Evolutionary conservation across 345 rosid genomes (phyloP), one percentile per base, ranked within the genome.

Genomic region (Abelmoschus esculentus): DNA sequence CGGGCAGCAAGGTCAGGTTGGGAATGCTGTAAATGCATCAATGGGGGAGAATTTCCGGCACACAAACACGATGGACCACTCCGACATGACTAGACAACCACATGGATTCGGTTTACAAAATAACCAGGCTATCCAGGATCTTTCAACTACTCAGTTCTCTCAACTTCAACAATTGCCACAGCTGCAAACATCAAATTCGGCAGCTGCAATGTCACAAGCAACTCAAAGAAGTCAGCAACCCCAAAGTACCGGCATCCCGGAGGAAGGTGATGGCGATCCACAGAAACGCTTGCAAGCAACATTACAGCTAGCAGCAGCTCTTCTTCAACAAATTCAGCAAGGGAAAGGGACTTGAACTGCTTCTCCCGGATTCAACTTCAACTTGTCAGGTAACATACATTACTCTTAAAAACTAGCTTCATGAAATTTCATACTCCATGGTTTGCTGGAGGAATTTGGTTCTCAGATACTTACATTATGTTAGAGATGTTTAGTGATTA

Each of bases 241-340:
- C 36, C 85, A 82, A 65, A 80, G 64, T 73, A 55, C 73, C n/a
- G 75, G 78, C 56, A 34, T 63, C 11, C 84, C 81, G 57, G 90
- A 82, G 74, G 92, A 87, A 55, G 85, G 75, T 1, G 97, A 91
- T 34, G 85, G 73, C 54, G 91, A 89, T 80, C 96, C 97, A 2
- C 93, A 93, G 79, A 87, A 91, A 73, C 91, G 96, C 36, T 82
- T 89, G 67, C 93, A 95, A 76, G 99, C 96, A 55, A 95, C 99
- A 50, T 80, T 95, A 60, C 91, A 91, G 75, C 87, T 95, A 7
- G 97, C 98, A 53, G 98, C 96, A 53, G 88, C 96, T 57, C 96
- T 95, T 77, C 97, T 95, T 80, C 95, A 95, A 70, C 99, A 91
- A 78, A 88, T 95, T 75, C 97, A 93, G 77, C 95, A 85, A 72